A percentile compares a stretch with the other conserved stretches of the same genome.
These are phyloP conservation scores for Sphagnum magellanicum DNA, from an alignment of 228 moss, liverwort and hornwort genomes.

Conservation along the genomic window DNA sequence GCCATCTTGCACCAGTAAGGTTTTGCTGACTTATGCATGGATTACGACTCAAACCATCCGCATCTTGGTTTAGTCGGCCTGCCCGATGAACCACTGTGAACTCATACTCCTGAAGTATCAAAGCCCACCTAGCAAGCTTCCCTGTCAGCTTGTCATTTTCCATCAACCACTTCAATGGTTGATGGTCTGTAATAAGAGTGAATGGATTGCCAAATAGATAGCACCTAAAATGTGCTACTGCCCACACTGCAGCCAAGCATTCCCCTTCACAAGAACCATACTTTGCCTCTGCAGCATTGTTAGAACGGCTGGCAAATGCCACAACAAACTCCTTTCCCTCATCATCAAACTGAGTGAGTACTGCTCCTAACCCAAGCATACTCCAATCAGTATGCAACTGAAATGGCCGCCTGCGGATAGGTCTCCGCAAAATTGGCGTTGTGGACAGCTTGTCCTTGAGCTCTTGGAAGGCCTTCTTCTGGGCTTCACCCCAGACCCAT, in stretches of 20 bases:
- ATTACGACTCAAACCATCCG: neutral
- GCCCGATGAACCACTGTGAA: conserved; percentile 1
- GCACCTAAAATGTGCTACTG: neutral
- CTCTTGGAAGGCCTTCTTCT: neutral
- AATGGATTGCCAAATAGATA: conserved; percentile 5
- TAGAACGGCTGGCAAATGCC: conserved; percentile 2
- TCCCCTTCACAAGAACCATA: conserved; percentile 5
- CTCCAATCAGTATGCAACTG: conserved; percentile 5
- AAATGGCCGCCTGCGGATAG: neutral
- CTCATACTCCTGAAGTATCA: conserved; percentile 7
- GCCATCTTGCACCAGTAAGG: neutral
- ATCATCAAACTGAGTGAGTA: conserved; percentile 1
- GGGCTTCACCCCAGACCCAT: too few relatives aligned
- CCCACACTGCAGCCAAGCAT: conserved; percentile 1
- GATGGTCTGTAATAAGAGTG: neutral
- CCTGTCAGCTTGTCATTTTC: neutral
- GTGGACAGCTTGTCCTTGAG: neutral
- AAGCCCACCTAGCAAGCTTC: conserved; percentile 8
- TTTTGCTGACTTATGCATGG: neutral
- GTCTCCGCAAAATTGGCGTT: too few relatives aligned
- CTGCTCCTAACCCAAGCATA: neutral
- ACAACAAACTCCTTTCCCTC: conserved; percentile 1
- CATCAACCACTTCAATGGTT: conserved; percentile 6
- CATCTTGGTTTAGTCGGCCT: neutral
- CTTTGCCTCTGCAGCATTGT: neutral